Percentiles rank a stretch among this genome's conserved stretches.
Conservation (phyloP, 306 rosid species). For the Parietaria judaica region DNA sequence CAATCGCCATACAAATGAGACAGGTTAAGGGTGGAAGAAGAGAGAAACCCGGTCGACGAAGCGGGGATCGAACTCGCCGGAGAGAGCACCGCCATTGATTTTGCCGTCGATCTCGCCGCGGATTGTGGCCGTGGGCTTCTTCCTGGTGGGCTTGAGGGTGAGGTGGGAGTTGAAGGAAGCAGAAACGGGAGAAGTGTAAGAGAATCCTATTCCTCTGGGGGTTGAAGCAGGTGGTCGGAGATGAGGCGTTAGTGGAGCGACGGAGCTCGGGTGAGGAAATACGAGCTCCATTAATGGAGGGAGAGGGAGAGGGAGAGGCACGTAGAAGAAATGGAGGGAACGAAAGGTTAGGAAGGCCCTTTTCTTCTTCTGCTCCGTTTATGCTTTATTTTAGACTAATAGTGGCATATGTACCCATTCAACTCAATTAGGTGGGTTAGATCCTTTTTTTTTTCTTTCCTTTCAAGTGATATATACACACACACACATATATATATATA, state of each 20-base stretch:
- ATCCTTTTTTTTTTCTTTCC: too few relatives aligned
- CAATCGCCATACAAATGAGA: background rate
- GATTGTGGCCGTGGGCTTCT: slow-evolving; percentile 11
- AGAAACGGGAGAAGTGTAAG: background rate
- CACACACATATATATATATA: too few relatives aligned
- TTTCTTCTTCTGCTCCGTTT: background rate
- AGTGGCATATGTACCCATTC: too few relatives aligned
- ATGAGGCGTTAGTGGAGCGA: background rate
- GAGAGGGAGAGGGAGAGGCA: background rate
- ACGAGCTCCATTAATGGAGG: slow-evolving; percentile 2
- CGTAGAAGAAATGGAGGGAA: background rate
- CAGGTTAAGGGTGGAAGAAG: background rate
- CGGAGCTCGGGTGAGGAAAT: background rate
- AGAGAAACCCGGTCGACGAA: slow-evolving; percentile 58
- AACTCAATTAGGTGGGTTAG: too few relatives aligned
- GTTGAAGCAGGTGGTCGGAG: background rate
- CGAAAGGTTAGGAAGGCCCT: background rate
- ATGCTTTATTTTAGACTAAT: background rate
- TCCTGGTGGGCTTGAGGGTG: slow-evolving; percentile 4
- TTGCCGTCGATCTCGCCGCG: slow-evolving; percentile 60
- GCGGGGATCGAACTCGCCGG: slow-evolving; percentile 66
- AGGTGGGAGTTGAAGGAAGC: background rate
- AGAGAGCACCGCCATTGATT: slow-evolving; percentile 65
- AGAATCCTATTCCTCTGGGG: background rate
- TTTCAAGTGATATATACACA: too few relatives aligned